A percentile compares a stretch with the other conserved stretches of the same genome.
These are phyloP conservation scores for Mycosphaerella sp. DNA, from an alignment of 2,329 filamentous ascomycete genomes.

Conservation along the genomic window DNA sequence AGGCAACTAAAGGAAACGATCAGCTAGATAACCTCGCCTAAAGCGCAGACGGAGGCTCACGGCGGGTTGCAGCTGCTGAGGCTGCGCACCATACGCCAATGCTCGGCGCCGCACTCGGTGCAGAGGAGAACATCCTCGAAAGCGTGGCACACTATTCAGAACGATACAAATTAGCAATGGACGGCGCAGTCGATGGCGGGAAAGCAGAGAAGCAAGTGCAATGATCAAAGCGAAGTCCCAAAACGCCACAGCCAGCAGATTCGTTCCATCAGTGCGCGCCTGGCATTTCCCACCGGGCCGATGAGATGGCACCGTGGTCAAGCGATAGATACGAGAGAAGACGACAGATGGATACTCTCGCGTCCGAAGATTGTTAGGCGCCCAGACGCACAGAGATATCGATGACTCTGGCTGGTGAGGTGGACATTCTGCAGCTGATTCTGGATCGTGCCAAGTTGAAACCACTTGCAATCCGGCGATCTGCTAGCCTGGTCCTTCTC, in stretches of 20 bases:
- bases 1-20: too few species aligned
- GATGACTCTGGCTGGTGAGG: neutral
- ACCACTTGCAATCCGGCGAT: neutral
- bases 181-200: neutral
- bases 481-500: slow-evolving; percentile 5
- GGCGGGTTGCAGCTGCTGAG: too few species aligned
- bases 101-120: too few species aligned
- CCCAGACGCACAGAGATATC: too few species aligned
- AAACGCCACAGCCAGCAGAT: neutral
- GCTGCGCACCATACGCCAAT: too few species aligned
- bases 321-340: too few species aligned
- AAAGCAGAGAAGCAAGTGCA: neutral
- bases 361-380: too few species aligned
- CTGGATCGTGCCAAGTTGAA: neutral
- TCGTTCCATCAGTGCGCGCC: neutral
- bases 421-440: neutral
- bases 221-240: neutral
- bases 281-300: neutral
- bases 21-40: too few species aligned
- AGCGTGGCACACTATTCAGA: neutral
- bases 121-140: too few species aligned
- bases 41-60: too few species aligned
- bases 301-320: neutral
- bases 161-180: neutral
- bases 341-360: too few species aligned